A percentile compares a stretch with the other conserved stretches of the same genome.
phyloP scores from a whole-genome alignment of 306 rosid genomes.

The Castanea crenata region DNA sequence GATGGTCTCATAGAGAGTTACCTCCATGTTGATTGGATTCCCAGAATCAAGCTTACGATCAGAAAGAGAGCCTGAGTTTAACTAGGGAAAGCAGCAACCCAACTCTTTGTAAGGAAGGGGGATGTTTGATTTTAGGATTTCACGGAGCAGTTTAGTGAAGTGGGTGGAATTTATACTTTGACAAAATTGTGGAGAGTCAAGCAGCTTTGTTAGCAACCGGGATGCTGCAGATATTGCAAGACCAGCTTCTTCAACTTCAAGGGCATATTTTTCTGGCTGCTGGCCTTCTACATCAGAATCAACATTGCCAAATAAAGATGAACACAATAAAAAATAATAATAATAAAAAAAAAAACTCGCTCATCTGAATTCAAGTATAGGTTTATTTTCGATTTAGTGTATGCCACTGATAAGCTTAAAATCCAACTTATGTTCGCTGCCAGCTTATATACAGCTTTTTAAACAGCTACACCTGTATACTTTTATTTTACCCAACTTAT shows the following conservation, averaged over 20 bases:
- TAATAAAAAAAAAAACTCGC: not conserved
- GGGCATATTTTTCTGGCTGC: constrained; percentile 51
- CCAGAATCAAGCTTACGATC: constrained; percentile 19
- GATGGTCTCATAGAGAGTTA: constrained; percentile 69
- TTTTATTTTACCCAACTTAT: too few relatives aligned
- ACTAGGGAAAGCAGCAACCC: constrained; percentile 86
- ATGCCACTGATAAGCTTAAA: too few relatives aligned
- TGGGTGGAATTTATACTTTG: constrained; percentile 39
- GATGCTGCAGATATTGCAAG: constrained; percentile 85
- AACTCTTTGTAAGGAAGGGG: constrained; percentile 69
- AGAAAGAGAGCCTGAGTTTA: constrained; percentile 66
- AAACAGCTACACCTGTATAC: too few relatives aligned
- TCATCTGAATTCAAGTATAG: constrained; percentile 6
- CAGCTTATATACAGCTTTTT: too few relatives aligned
- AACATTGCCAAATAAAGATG: constrained; percentile 17
- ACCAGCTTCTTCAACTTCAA: constrained; percentile 86
- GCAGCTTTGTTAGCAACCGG: constrained; percentile 65
- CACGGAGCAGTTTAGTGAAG: constrained; percentile 56
- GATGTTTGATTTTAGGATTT: constrained; percentile 60
- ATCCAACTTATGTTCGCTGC: too few relatives aligned
- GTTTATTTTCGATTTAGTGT: not conserved
- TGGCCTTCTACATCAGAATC: constrained; percentile 59
- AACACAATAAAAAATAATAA: not conserved
- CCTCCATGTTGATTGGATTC: constrained; percentile 66
- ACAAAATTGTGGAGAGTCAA: constrained; percentile 44